Evolutionary conservation across 805 yeast genomes (phyloP).

Genomic region (Candida mattraensis): DNA sequence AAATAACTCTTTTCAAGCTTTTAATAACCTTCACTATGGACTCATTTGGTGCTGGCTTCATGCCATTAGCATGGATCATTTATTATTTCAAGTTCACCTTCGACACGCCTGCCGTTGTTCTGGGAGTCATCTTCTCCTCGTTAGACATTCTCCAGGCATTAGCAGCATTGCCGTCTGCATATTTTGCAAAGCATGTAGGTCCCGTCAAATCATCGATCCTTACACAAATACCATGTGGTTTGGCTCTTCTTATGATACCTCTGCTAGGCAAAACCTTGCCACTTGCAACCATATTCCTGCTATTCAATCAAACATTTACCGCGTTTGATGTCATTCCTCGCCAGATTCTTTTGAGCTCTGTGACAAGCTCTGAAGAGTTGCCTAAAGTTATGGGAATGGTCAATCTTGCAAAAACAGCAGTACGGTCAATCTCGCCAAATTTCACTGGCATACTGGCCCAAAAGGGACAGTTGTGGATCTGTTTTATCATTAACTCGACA

Average conservation of each 20-base stretch:
- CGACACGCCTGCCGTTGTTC: conserved; percentile 48
- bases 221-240: conserved; percentile 78
- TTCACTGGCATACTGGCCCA: conserved; percentile 76
- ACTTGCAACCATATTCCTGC: conserved; percentile 49
- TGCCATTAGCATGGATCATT: conserved; percentile 87
- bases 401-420: conserved; percentile 82
- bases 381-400: conserved; percentile 83
- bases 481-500: conserved; percentile 54
- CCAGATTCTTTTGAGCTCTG: conserved; percentile 70
- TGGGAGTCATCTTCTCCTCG: conserved; percentile 68
- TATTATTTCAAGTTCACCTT: conserved; percentile 70
- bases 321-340: conserved; percentile 94
- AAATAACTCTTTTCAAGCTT: conserved; percentile 44
- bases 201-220: conserved; percentile 74
- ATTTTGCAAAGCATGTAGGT: conserved; percentile 64
- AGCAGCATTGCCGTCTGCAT: conserved; percentile 77
- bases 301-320: conserved; percentile 59
- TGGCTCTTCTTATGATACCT: conserved; percentile 58
- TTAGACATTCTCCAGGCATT: conserved; percentile 63
- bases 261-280: conserved; percentile 36
- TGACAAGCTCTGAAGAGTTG: conserved; percentile 61
- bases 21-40: conserved; percentile 74
- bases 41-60: conserved; percentile 84
- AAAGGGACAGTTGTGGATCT: conserved; percentile 42
- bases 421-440: conserved; percentile 78